Percentiles rank a stretch among this genome's conserved stretches.
These are phyloP conservation scores for Leptographium wingfieldii DNA, from an alignment of 2,329 filamentous ascomycete genomes.

Conservation along the genomic window DNA sequence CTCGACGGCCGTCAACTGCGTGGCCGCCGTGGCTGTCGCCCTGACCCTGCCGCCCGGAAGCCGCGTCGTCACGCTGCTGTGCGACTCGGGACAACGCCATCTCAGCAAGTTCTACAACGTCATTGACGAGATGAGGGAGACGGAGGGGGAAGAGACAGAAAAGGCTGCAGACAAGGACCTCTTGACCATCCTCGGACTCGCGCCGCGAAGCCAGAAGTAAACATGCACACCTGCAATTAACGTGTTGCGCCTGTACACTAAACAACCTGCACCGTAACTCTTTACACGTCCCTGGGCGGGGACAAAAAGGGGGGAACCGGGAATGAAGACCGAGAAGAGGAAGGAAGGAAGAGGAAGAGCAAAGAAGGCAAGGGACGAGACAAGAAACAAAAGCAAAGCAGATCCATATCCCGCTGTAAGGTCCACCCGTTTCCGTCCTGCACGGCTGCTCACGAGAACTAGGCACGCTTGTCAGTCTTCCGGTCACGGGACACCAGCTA, in stretches of 20 bases:
- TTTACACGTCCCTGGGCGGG: neutral
- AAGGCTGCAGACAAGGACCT: slow-evolving; percentile 22
- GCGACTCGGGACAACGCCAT: slow-evolving; percentile 72
- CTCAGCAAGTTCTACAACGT: slow-evolving; percentile 76
- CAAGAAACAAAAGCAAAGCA: neutral
- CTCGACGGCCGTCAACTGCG: slow-evolving; percentile 94
- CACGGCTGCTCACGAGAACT: neutral
- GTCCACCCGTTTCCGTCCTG: too few species aligned
- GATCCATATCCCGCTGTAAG: neutral
- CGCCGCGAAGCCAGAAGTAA: neutral
- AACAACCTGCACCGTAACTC: neutral
- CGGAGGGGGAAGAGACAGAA: slow-evolving; percentile 15
- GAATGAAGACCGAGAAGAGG: neutral
- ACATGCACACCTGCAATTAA: neutral
- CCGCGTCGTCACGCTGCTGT: slow-evolving; percentile 69
- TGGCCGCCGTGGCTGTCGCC: slow-evolving; percentile 60
- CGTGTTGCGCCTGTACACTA: too few species aligned
- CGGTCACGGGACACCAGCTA: neutral
- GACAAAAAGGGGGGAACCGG: too few species aligned
- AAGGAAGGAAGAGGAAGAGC: neutral
- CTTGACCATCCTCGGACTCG: slow-evolving; percentile 36
- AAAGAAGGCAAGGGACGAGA: neutral
- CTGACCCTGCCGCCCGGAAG: slow-evolving; percentile 48
- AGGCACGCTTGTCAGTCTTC: neutral
- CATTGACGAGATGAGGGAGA: slow-evolving; percentile 51